These are phyloP conservation scores for Aaosphaeria arxii DNA, from an alignment of 2,329 filamentous ascomycete genomes.

Conservation along the genomic window DNA sequence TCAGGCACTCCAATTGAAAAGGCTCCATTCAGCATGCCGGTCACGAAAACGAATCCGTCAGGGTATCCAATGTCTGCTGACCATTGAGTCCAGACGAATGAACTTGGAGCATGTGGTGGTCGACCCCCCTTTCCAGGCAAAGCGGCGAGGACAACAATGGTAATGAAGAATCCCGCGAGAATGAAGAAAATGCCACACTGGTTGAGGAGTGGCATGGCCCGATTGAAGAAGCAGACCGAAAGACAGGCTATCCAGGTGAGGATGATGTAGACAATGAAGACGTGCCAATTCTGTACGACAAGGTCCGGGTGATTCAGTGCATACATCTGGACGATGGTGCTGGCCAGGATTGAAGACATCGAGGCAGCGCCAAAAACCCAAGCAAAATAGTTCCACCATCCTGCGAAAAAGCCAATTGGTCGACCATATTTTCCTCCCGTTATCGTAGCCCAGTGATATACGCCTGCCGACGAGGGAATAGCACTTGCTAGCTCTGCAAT, in stretches of 20 bases:
- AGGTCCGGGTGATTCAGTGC: conserved; percentile 56
- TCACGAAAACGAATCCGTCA: conserved; percentile 36
- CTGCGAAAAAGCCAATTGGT: conserved; percentile 34
- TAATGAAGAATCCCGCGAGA: conserved; percentile 32
- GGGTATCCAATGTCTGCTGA: conserved; percentile 52
- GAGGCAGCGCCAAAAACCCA: conserved; percentile 36
- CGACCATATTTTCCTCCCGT: conserved; percentile 33
- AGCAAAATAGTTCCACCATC: conserved; percentile 50
- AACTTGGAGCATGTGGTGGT: conserved; percentile 44
- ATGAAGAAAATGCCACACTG: conserved; percentile 56
- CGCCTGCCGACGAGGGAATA: conserved; percentile 30
- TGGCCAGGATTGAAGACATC: conserved; percentile 49
- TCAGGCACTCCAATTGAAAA: conserved; percentile 38
- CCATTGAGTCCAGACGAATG: conserved; percentile 55
- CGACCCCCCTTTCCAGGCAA: conserved; percentile 46
- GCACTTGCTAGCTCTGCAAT: conserved; percentile 31
- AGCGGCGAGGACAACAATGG: conserved; percentile 40
- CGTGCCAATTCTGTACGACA: conserved; percentile 53
- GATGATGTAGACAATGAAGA: conserved; percentile 57
- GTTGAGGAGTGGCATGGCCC: conserved; percentile 50
- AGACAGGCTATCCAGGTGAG: conserved; percentile 52
- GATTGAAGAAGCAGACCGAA: conserved; percentile 53
- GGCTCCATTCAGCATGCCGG: conserved; percentile 37
- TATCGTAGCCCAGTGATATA: conserved; percentile 36
- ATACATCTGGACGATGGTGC: conserved; percentile 62